A percentile compares a stretch with the other conserved stretches of the same genome.
Evolutionary conservation across 2,329 filamentous ascomycete genomes (phyloP).

Genomic region (Fusarium odoratissimum): DNA sequence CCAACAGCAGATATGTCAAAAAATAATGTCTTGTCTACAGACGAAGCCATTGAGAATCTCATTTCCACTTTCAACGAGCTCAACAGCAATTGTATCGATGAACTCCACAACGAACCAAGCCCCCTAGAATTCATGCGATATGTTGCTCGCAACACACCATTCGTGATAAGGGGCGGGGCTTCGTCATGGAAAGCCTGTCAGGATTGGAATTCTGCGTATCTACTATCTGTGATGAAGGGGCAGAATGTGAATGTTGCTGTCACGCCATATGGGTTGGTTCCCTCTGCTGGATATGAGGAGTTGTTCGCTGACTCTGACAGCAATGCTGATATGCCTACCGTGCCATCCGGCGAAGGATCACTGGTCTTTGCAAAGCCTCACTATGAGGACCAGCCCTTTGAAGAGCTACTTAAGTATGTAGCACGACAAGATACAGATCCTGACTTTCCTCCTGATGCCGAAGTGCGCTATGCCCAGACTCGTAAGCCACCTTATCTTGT

Average conservation of each 20-base stretch:
- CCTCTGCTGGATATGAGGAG: not conserved
- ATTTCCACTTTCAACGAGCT: slow-evolving; percentile 79
- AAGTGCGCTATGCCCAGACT: slow-evolving; percentile 80
- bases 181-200: slow-evolving; percentile 70
- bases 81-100: slow-evolving; percentile 70
- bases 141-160: slow-evolving; percentile 79
- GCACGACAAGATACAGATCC: slow-evolving; percentile 64
- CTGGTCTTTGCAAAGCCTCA: slow-evolving; percentile 76
- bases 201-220: slow-evolving; percentile 71
- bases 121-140: slow-evolving; percentile 84
- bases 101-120: slow-evolving; percentile 73
- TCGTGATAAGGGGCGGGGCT: slow-evolving; percentile 75
- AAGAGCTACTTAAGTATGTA: slow-evolving; percentile 70
- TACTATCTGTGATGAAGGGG: slow-evolving; percentile 65
- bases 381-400: slow-evolving; percentile 73
- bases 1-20: not conserved
- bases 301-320: slow-evolving; percentile 35
- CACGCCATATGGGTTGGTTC: slow-evolving; percentile 76
- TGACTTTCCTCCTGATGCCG: slow-evolving; percentile 47
- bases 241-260: slow-evolving; percentile 78
- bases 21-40: not conserved
- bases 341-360: slow-evolving; percentile 42
- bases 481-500: slow-evolving; percentile 56
- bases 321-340: slow-evolving; percentile 53
- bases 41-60: slow-evolving; percentile 57